phyloP scores from a whole-genome alignment of 2,329 filamentous ascomycete genomes.

The Thyridium curvatum region DNA sequence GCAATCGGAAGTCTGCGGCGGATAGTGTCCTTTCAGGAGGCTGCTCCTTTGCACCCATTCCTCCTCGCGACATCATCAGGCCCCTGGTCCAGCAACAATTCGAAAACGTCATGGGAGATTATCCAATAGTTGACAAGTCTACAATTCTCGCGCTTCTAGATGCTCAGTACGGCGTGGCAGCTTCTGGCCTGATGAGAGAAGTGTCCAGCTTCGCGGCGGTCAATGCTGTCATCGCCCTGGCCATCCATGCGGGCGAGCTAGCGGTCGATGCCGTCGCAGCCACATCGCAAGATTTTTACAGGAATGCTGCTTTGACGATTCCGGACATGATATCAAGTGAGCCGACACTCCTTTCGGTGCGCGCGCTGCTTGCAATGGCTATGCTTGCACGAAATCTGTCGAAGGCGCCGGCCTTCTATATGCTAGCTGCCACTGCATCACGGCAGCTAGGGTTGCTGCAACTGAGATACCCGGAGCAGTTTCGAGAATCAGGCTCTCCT shows the following conservation, averaged over 20 bases:
- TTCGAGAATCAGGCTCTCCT: no score
- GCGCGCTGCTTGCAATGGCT: conserved; percentile 11
- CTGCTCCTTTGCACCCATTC: no score
- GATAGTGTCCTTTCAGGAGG: no score
- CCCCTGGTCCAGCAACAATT: no score
- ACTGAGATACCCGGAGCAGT: no score
- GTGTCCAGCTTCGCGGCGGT: conserved; percentile 9
- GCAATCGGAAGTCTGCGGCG: no score
- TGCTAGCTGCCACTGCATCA: conserved; percentile 10
- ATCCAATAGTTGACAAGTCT: no score
- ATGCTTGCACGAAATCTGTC: conserved; percentile 8
- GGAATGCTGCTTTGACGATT: conserved; percentile 10
- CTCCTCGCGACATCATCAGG: no score
- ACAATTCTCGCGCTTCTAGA: no score
- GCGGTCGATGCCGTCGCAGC: conserved; percentile 7
- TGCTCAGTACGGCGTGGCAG: no score
- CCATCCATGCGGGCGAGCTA: conserved; percentile 8
- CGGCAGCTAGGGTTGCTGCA: conserved; percentile 17
- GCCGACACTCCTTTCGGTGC: conserved; percentile 9
- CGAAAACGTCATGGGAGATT: no score
- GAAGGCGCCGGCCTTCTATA: conserved; percentile 6
- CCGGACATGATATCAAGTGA: conserved; percentile 7
- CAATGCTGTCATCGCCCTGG: conserved; percentile 9
- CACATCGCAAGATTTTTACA: conserved; percentile 9
- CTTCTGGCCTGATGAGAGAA: not conserved